Conservation (phyloP, 192 early-diverging fungal species). For the Entomortierella parvispora region DNA sequence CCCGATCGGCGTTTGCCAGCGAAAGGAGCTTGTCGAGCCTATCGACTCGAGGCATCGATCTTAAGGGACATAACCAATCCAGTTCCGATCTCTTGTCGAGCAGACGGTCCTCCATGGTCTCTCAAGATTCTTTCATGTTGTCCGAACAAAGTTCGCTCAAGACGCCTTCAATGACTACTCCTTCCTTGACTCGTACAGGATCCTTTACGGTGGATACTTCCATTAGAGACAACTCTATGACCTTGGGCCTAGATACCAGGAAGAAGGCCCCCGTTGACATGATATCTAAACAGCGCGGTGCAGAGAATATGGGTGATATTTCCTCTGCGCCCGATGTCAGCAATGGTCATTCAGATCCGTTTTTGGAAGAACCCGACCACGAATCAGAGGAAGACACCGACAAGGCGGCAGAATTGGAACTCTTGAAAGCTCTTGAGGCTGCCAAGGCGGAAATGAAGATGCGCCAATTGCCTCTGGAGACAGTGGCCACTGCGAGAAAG, state of each 20-base stretch:
- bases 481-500: neutral
- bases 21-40: conserved; percentile 29
- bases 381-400: neutral
- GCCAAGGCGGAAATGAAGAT: conserved; percentile 43
- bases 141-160: conserved; percentile 40
- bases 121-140: conserved; percentile 46
- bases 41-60: conserved; percentile 4
- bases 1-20: conserved; percentile 26
- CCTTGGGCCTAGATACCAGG: neutral
- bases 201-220: conserved; percentile 17
- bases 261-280: neutral
- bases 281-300: too few species aligned
- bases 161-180: conserved; percentile 18
- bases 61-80: conserved; percentile 8
- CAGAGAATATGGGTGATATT: too few species aligned
- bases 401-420: conserved; percentile 18
- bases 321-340: too few species aligned
- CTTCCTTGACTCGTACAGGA: conserved; percentile 34
- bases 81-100: conserved; percentile 25
- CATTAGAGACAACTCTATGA: conserved; percentile 5
- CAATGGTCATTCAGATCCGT: too few species aligned
- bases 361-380: neutral
- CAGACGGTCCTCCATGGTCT: conserved; percentile 44
- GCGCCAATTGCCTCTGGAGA: conserved; percentile 21
- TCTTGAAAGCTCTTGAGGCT: conserved; percentile 37